Evolutionary conservation across 139 green algal species (phyloP), one percentile per base, ranked within the genome.

Genomic region (Chlorella sp.): DNA sequence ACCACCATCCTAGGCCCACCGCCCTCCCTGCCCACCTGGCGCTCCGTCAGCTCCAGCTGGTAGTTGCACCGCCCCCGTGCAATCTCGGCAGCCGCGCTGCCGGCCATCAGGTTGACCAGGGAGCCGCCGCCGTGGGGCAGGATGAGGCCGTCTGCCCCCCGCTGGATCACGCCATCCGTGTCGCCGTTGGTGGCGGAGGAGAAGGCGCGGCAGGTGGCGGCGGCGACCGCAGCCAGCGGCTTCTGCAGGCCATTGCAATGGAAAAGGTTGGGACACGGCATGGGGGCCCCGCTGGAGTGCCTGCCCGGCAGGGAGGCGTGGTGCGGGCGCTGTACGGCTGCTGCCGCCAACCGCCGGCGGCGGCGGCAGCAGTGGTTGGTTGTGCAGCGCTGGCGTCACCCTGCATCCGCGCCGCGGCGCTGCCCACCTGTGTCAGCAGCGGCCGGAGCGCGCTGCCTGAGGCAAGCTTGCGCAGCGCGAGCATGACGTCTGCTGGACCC

Each of bases 11-110:
- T n/a, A n/a, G n/a, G n/a, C n/a, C 9, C 48, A 5, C 48, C 9
- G 48, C 48, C 48, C 48, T 57, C 48, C 48, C 48, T 57, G 34
- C 37, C 3, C 39, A 83, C 97, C 86, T 98, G 97, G 37, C 97
- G 93, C 86, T 99, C 96, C 57, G 89, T 96, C 53, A 96, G 96
- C 92, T 98, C 96, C 22, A 85, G 48, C 79, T 90, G 94, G 85
- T 96, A 94, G 88, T 89, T 96, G 94, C 92, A 96, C 48, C 69
- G 80, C 24, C 89, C 90, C 1, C 94, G 90, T 11, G 96, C 90
- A 32, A 61, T 75, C 34, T 88, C 69, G 34, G 88, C 78, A 3
- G 73, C 89, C 11, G 57, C 34, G 60, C 91, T 87, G 69, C 53
- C 57, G 1, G 92, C 91, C 77, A 89, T 90, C 16, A 91, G 86